phyloP scores from a whole-genome alignment of 1,284 basidiomycete genomes.

The Lignosus rhinocerotis region DNA sequence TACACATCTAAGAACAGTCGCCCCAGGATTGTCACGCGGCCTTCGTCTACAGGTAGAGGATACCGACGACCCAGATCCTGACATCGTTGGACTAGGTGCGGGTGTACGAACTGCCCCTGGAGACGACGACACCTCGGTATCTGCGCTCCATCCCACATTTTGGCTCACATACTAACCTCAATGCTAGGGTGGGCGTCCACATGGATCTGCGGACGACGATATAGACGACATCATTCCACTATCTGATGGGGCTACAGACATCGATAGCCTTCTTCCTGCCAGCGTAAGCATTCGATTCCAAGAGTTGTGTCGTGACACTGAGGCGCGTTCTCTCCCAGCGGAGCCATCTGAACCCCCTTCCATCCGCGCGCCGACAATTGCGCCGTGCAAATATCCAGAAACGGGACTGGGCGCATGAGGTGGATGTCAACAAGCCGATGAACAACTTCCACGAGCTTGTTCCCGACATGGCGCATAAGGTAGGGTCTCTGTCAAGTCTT shows the following conservation, averaged over 20 bases:
- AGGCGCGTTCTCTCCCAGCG: constrained; percentile 26
- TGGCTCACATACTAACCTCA: background rate
- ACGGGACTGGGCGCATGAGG: constrained; percentile 97
- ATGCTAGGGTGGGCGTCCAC: background rate
- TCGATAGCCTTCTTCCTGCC: constrained; percentile 82
- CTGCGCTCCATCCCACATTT: background rate
- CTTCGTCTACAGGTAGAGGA: constrained; percentile 63
- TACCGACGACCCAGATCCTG: constrained; percentile 39
- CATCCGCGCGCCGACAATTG: constrained; percentile 38
- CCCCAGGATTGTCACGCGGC: constrained; percentile 69
- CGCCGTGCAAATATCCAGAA: constrained; percentile 60
- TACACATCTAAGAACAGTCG: constrained; percentile 57
- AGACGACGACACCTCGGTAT: background rate
- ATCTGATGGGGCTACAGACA: constrained; percentile 44
- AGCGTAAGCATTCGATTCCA: constrained; percentile 53
- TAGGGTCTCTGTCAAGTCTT: constrained; percentile 25
- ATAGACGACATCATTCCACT: constrained; percentile 5
- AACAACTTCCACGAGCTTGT: constrained; percentile 87
- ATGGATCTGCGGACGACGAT: constrained; percentile 1
- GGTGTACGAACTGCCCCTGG: background rate
- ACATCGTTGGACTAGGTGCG: constrained; percentile 35
- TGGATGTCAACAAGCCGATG: constrained; percentile 90
- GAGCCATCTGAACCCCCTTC: constrained; percentile 56
- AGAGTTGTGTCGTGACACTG: background rate
- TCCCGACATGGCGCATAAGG: constrained; percentile 89